Percentiles rank a stretch among this genome's conserved stretches.
phyloP scores from a whole-genome alignment of 2,329 filamentous ascomycete genomes.

The Fusarium praegraminearum region DNA sequence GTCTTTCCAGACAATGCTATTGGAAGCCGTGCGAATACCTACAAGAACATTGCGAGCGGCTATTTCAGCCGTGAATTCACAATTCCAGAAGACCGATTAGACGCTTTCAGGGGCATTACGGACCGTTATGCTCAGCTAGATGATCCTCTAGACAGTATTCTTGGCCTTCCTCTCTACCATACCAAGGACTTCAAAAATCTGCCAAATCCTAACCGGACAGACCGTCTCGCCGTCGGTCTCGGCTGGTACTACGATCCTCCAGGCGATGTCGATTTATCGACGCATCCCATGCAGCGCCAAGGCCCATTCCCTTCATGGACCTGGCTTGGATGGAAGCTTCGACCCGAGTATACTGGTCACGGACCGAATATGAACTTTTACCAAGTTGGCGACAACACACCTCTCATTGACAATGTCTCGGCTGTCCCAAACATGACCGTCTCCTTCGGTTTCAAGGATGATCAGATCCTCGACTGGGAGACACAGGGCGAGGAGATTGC shows the following conservation, averaged over 20 bases:
- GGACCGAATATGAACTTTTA: conserved; percentile 51
- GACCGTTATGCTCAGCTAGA: conserved; percentile 48
- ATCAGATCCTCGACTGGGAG: conserved; percentile 53
- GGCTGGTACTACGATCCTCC: conserved; percentile 51
- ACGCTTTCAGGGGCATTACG: conserved; percentile 52
- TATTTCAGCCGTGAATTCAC: conserved; percentile 51
- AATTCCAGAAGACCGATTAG: conserved; percentile 49
- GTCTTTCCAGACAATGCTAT: conserved; percentile 48
- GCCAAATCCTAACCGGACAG: conserved; percentile 49
- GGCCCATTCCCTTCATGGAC: conserved; percentile 54
- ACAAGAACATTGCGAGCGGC: conserved; percentile 48
- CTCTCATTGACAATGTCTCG: conserved; percentile 48
- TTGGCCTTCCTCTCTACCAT: conserved; percentile 54
- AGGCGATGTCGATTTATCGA: conserved; percentile 31
- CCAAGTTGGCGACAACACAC: conserved; percentile 47
- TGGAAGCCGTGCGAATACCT: conserved; percentile 42
- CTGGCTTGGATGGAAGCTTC: conserved; percentile 54
- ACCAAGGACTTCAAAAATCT: conserved; percentile 48
- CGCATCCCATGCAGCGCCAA: conserved; percentile 47
- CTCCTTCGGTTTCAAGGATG: conserved; percentile 53
- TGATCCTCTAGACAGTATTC: conserved; percentile 47
- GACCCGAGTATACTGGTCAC: conserved; percentile 42
- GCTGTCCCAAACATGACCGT: conserved; percentile 52
- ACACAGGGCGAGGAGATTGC: conserved; percentile 51
- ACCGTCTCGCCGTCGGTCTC: conserved; percentile 52